phyloP scores from a whole-genome alignment of 2,329 filamentous ascomycete species.

The Ascochyta koolunga region DNA sequence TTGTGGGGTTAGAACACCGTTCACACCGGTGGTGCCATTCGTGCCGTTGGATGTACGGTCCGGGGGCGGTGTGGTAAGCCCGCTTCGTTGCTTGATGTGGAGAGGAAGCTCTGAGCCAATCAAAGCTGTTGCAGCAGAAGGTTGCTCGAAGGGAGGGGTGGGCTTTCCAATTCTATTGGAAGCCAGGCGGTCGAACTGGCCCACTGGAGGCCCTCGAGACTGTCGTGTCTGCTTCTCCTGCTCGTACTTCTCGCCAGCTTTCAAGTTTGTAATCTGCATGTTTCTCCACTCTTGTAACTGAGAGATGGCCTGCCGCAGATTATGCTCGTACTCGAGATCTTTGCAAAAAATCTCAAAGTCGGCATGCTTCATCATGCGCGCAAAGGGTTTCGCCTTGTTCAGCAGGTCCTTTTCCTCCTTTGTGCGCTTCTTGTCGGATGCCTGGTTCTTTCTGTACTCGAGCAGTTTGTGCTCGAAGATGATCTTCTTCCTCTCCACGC shows the following conservation, averaged over 20 bases:
- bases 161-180: slow-evolving; percentile 71
- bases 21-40: slow-evolving; percentile 48
- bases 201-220: slow-evolving; percentile 70
- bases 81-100: slow-evolving; percentile 55
- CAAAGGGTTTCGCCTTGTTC: slow-evolving; percentile 94
- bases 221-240: slow-evolving; percentile 79
- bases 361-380: slow-evolving; percentile 91
- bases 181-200: slow-evolving; percentile 84
- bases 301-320: slow-evolving; percentile 83
- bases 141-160: slow-evolving; percentile 68
- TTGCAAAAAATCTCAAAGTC: slow-evolving; percentile 88
- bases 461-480: slow-evolving; percentile 94
- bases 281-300: slow-evolving; percentile 95
- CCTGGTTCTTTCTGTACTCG: slow-evolving; percentile 90
- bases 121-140: slow-evolving; percentile 75
- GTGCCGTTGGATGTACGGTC: slow-evolving; percentile 58
- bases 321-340: slow-evolving; percentile 87
- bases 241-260: slow-evolving; percentile 90
- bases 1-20: slow-evolving; percentile 48
- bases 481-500: slow-evolving; percentile 93
- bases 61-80: slow-evolving; percentile 50
- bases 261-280: slow-evolving; percentile 81
- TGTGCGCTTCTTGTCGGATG: slow-evolving; percentile 89
- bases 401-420: slow-evolving; percentile 93
- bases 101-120: slow-evolving; percentile 79